Conservation (phyloP, 1,284 basidiomycete genomes). For the Irpex lacteus region DNA sequence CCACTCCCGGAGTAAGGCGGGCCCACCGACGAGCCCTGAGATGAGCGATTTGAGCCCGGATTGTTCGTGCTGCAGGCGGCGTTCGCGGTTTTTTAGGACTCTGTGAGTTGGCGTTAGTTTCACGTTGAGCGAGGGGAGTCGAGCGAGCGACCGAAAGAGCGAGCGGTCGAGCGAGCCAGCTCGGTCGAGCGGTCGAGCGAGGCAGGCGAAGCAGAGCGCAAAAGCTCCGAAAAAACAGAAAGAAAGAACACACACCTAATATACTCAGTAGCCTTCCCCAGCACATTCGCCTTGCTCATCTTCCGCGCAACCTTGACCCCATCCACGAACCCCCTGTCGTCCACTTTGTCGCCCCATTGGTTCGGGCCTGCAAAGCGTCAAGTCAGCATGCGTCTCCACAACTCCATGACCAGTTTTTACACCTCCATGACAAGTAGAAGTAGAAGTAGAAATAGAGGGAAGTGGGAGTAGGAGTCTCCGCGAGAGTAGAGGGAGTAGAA, state of each 20-base stretch:
- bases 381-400: no score
- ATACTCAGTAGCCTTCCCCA: conserved; percentile 82
- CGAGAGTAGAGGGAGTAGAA: no score
- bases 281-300: conserved; percentile 80
- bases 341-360: conserved; percentile 49
- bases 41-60: conserved; percentile 67
- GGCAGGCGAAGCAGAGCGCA: no score
- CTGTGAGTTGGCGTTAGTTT: conserved; percentile 27
- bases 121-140: no score
- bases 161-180: no score
- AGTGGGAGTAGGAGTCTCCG: no score
- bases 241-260: conserved; percentile 44
- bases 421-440: no score
- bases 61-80: conserved; percentile 67
- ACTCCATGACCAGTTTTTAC: no score
- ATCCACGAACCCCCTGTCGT: conserved; percentile 75
- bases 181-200: no score
- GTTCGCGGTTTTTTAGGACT: conserved; percentile 73
- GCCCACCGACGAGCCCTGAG: conserved; percentile 66
- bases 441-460: no score
- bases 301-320: conserved; percentile 82
- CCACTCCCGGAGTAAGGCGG: conserved; percentile 67
- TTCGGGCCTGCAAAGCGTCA: no score
- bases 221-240: not conserved
- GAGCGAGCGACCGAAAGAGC: not conserved